Base-by-base conservation (phyloP, 768 basidiomycete species). In the Arthromyces matolae region DNA sequence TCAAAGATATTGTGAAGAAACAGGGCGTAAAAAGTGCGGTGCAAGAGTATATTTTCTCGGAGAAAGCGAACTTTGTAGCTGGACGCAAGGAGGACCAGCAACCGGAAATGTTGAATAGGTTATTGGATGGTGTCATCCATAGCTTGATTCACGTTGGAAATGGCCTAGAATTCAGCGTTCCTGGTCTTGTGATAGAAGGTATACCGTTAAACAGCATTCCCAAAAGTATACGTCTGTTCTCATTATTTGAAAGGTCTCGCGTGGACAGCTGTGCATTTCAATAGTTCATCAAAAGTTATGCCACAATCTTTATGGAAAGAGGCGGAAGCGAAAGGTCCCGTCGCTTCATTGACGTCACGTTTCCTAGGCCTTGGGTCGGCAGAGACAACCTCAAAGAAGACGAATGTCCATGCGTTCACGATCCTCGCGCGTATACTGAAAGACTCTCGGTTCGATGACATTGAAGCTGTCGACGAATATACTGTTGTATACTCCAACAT, bases 151-250 rank as follows among this genome's bases (percentile, higher is more conserved):
- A 86, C 54, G 54, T 66, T 3, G 84, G 81, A 12, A 78, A 79
- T 60, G 84, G 83, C 3, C 61, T 75, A 3, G 86, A 87, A 59
- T 86, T 86, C 50, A 69, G 60, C 3, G 47, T 83, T 18, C 73
- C 77, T 6, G 85, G 83, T 0, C 61, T 84, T 38, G 62, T 79
- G 2, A 78, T 78, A 1, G 84, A 88, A 69, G 86, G 85, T 84
- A 44, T 19, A 29, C n/a, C n/a, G n/a, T n/a, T n/a, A n/a, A n/a
- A n/a, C n/a, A n/a, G 35, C 36, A 14, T 37, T 10, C 19, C 14
- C 7, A 22, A 18, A 18, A 8, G 19, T 37, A 12, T 18, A 29
- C 20, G 42, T n/a, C 33, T 51, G 39, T 18, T 31, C 18, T 20
- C 4, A n/a, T n/a, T n/a, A n/a, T 16, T 7, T 24, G 27, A 7